Evolutionary conservation across 805 yeast genomes (phyloP), one percentile per base, ranked within the genome.

Genomic region (Lachancea kluyveri): DNA sequence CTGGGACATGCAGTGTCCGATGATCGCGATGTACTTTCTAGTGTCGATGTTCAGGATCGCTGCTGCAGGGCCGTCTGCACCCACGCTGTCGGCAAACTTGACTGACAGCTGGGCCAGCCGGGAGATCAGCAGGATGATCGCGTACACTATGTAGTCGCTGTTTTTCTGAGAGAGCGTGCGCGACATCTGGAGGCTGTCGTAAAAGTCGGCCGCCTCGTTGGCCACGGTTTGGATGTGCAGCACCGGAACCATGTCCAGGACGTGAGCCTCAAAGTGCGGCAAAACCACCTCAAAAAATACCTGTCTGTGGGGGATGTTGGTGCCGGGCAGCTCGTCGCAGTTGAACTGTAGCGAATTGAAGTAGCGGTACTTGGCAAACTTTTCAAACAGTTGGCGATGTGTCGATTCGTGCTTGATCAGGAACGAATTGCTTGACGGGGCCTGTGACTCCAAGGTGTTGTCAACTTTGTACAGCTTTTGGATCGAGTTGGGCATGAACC

Each of bases 301-400:
- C 2, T 28, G 16, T 21, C 39, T 31, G 4, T 41, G 33, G 2
- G 57, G 53, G 16, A 51, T 11, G 31, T 41, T 33, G 4, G 35
- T 35, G 3, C 28, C 36, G 10, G 44, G 34, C 14, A 38, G 32
- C 5, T 30, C 24, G 17, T 24, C 28, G 4, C 38, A 37, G 8
- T 26, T 17, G 26, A 39, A 37, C 23, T 37, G 39, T 8, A 40
- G 21, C 5, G 43, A 26, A 16, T 41, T 42, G 28, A 45, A 35
- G 28, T 42, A 41, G 30, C 59, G 45, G 28, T 36, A 41, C 13
- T 37, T 34, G 3, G 51, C 59, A 36, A 45, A 54, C 24, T 50
- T 52, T 22, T 51, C 50, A 26, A 52, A 47, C 12, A 54, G 24
- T 7, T 40, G 33, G 28, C 43, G 50, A 34, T 52, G 55, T 22